Percentiles rank a stretch among this genome's conserved stretches.
phyloP scores from a whole-genome alignment of 345 rosid genomes.

The Citrus medica region DNA sequence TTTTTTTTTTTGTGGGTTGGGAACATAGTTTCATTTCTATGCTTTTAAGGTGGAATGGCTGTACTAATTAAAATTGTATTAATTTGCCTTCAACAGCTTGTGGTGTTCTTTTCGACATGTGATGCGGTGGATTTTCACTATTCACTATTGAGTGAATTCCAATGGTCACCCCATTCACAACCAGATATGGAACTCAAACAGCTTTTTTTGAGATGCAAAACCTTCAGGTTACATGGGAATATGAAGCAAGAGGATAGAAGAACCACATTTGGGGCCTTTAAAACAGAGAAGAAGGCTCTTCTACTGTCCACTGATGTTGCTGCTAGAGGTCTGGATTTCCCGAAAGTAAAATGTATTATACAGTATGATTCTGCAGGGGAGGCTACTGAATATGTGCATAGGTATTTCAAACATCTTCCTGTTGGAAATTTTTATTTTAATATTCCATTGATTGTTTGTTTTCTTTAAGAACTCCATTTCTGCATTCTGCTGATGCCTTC shows the following conservation, averaged over 20 bases:
- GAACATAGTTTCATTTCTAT: not conserved
- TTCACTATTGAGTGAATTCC: constrained; percentile 65
- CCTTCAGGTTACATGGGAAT: constrained; percentile 81
- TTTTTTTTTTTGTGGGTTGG: not conserved
- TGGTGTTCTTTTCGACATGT: constrained; percentile 96
- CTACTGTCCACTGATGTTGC: constrained; percentile 85
- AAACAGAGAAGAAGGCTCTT: constrained; percentile 73
- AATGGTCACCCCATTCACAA: constrained; percentile 54
- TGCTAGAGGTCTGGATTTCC: constrained; percentile 95
- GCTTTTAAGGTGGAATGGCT: not conserved
- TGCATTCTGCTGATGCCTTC: not conserved
- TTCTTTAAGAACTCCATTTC: not conserved
- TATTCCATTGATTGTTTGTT: not conserved
- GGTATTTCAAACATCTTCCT: constrained; percentile 38
- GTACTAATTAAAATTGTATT: not conserved
- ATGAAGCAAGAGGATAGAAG: constrained; percentile 93
- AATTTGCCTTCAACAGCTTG: constrained; percentile 52
- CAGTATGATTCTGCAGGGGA: constrained; percentile 99
- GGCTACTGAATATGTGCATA: constrained; percentile 96
- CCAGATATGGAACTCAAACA: constrained; percentile 38
- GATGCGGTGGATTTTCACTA: constrained; percentile 98
- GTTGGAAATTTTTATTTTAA: constrained; percentile 1
- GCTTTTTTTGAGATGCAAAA: constrained; percentile 63
- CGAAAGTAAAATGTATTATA: constrained; percentile 85
- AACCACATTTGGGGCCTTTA: constrained; percentile 68